Evolutionary conservation across 192 early-diverging fungal genomes (phyloP).

Genomic region (Gonapodya prolifera): DNA sequence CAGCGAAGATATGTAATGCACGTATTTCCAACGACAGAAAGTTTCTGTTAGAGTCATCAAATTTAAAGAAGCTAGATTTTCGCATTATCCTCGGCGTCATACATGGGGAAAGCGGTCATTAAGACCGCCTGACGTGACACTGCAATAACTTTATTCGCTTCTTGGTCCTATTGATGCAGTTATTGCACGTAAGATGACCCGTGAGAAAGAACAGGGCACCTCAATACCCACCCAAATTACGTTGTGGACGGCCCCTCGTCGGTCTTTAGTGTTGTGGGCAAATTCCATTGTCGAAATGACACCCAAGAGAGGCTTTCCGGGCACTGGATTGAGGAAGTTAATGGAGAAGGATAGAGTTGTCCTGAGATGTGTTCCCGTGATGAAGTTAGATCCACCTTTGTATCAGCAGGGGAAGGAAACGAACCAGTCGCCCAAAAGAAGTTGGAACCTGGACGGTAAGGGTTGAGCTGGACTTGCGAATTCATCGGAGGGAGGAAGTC

Average conservation of each 20-base stretch:
- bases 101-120: no score
- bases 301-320: background rate
- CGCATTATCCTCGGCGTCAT: no score
- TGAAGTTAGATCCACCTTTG: no score
- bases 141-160: background rate
- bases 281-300: background rate
- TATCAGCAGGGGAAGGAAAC: no score
- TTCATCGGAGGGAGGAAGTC: background rate
- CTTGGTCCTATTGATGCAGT: background rate
- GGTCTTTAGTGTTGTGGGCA: background rate
- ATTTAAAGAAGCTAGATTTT: no score
- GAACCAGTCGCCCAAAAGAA: background rate
- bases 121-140: background rate
- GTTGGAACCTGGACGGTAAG: background rate
- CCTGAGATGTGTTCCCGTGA: no score
- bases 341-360: background rate
- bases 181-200: background rate
- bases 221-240: background rate
- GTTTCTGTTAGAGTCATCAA: no score
- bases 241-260: background rate
- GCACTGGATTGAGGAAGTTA: background rate
- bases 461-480: background rate
- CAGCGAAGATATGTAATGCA: no score
- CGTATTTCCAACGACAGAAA: no score
- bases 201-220: background rate